phyloP scores from a whole-genome alignment of 73 alveolate species.

The Tetrahymena elliotti region DNA sequence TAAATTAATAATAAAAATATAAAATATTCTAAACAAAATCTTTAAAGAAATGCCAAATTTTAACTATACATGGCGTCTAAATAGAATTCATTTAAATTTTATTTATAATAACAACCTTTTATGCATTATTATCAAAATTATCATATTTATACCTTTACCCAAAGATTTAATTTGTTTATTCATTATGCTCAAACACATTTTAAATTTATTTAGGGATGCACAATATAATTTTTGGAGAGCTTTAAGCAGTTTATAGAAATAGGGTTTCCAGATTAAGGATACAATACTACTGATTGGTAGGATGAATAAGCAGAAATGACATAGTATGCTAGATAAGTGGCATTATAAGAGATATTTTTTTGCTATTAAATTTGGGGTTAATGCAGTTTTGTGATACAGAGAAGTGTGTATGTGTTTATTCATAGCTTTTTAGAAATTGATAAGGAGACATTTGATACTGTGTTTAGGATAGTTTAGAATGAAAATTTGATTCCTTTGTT shows the following conservation, averaged over 20 bases:
- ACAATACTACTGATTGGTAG: background rate
- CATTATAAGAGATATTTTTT: background rate
- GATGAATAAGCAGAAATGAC: background rate
- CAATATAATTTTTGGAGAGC: background rate
- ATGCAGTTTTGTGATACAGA: background rate
- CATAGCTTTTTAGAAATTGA: background rate
- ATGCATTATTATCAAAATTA: too few relatives aligned
- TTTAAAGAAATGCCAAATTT: too few relatives aligned
- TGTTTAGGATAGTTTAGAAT: background rate
- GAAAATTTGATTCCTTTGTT: background rate
- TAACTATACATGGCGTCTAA: too few relatives aligned
- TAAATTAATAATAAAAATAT: too few relatives aligned
- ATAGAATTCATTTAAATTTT: too few relatives aligned
- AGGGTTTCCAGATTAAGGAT: background rate
- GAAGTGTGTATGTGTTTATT: background rate
- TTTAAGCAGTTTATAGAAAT: background rate
- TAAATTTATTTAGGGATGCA: too few relatives aligned
- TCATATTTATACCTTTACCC: too few relatives aligned
- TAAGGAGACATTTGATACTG: background rate
- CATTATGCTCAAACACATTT: too few relatives aligned
- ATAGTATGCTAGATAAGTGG: background rate
- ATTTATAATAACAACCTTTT: too few relatives aligned
- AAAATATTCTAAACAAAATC: too few relatives aligned
- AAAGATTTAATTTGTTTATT: too few relatives aligned
- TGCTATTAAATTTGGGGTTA: background rate